These are phyloP conservation scores for Pseudocercospora macadamiae DNA, from an alignment of 2,329 filamentous ascomycete species.

Conservation along the genomic window DNA sequence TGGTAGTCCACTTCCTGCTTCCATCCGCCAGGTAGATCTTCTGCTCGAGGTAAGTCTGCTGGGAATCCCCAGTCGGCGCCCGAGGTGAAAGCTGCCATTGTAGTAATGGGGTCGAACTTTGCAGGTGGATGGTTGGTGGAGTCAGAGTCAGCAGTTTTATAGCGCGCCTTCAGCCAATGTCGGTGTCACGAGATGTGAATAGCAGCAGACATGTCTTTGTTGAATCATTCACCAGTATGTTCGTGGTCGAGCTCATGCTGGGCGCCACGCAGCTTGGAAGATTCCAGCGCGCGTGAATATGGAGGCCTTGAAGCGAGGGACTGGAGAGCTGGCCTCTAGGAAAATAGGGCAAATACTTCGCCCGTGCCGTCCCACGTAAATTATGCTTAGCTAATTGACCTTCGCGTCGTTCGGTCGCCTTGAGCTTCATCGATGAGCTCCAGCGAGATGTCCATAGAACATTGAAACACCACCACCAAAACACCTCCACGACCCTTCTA, in stretches of 20 bases:
- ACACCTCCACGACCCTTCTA: not conserved
- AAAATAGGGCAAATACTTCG: too few relatives aligned
- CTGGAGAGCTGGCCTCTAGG: not conserved
- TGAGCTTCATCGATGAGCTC: not conserved
- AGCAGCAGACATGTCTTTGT: constrained; percentile 7
- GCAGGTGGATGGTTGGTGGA: too few relatives aligned
- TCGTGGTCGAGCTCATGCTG: not conserved
- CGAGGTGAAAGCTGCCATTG: constrained; percentile 47
- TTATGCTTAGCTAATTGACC: too few relatives aligned
- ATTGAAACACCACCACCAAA: not conserved
- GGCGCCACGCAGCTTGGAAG: not conserved
- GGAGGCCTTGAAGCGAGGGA: not conserved
- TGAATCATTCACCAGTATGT: not conserved
- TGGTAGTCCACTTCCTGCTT: not conserved
- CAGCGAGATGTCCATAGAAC: not conserved
- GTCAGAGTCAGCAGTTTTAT: not conserved
- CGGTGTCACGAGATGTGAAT: constrained; percentile 5
- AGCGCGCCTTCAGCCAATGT: constrained; percentile 12
- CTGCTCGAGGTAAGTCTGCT: constrained; percentile 45
- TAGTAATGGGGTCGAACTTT: too few relatives aligned
- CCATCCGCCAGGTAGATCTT: constrained; percentile 4
- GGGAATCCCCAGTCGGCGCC: constrained; percentile 53
- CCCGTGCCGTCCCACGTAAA: too few relatives aligned
- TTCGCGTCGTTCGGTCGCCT: constrained; percentile 3
- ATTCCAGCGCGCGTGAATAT: not conserved